Evolutionary conservation across 306 rosid genomes (phyloP), one percentile per base, ranked within the genome.

Genomic region (Glycine soja): DNA sequence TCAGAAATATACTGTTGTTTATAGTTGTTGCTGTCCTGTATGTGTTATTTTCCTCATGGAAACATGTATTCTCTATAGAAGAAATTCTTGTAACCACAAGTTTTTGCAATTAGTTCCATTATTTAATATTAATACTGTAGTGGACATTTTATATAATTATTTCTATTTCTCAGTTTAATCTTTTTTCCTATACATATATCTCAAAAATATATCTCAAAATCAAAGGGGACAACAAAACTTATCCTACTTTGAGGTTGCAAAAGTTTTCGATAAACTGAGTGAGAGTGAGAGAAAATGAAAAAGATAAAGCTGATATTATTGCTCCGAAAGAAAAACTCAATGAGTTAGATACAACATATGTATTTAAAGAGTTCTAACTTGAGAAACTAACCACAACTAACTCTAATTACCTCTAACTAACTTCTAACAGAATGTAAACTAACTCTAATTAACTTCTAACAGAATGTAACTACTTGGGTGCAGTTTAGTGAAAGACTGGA

Each of bases 1-100:
- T 45, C n/a, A 53, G 79, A 58, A 57, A 58, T 42, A 10, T 77
- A 56, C 10, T 58, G 45, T 61, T 83, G 58, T 43, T 83, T 64
- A 12, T 58, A 72, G 78, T 51, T 77, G 18, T 48, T 63, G 13
- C 58, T 19, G 51, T 85, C 32, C 15, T 48, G 18, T 19, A 2
- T 24, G 36, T 34, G 30, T 69, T 74, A 10, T 50, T 77, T 77
- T 72, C 50, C 18, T 77, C 30, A 30, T 4, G 8, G 11, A 72
- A 43, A 51, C 47, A 7, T 78, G 47, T 64, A 47, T 71, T 77
- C 38, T 71, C 36, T 11, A 61, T 50, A 52, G 40, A 69, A 48
- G 58, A 71, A 38, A 61, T 71, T 71, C 11, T 2, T 40, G 70
- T 50, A 63, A 82, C 18, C 18, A 40, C 61, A n/a, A 10, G 12